Percentiles rank a stretch among this genome's conserved stretches.
Conservation (phyloP, 352 stramenopile genomes). For the Plasmopara viticola region DNA sequence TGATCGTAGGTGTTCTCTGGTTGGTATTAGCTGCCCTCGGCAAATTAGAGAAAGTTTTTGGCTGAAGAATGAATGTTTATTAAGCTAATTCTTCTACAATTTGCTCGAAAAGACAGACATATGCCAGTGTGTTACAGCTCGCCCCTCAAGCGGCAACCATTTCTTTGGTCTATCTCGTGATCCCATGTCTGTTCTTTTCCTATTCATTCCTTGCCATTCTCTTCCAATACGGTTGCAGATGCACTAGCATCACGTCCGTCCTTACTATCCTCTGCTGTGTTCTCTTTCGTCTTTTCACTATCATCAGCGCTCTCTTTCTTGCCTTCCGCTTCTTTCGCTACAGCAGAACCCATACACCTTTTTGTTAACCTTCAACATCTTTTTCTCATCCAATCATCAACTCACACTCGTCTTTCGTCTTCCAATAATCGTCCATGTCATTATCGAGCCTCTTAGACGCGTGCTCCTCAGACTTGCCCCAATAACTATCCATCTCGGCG, state of each 20-base stretch:
- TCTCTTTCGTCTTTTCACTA: conserved; percentile 9
- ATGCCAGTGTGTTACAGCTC: too few relatives aligned
- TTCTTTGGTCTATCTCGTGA: background rate
- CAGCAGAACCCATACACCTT: conserved; percentile 1
- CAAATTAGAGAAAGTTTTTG: conserved; percentile 77
- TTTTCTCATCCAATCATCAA: background rate
- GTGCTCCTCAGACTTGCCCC: conserved; percentile 81
- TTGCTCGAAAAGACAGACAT: conserved; percentile 3
- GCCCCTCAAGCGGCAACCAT: background rate
- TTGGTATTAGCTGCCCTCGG: conserved; percentile 65
- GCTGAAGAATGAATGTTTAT: conserved; percentile 27
- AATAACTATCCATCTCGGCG: conserved; percentile 84
- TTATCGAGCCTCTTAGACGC: conserved; percentile 75
- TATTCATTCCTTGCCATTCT: conserved; percentile 24
- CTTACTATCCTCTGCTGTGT: conserved; percentile 17
- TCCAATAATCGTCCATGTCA: conserved; percentile 88
- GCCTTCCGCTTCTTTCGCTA: conserved; percentile 19
- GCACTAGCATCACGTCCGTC: conserved; percentile 20
- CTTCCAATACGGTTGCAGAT: conserved; percentile 4
- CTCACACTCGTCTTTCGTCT: conserved; percentile 59
- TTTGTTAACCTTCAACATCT: conserved; percentile 1
- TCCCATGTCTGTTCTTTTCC: conserved; percentile 2
- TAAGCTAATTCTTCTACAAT: conserved; percentile 2
- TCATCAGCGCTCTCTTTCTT: conserved; percentile 11
- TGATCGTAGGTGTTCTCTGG: conserved; percentile 79